phyloP scores from a whole-genome alignment of 2,329 filamentous ascomycete species.

The Kalmusia sp. region DNA sequence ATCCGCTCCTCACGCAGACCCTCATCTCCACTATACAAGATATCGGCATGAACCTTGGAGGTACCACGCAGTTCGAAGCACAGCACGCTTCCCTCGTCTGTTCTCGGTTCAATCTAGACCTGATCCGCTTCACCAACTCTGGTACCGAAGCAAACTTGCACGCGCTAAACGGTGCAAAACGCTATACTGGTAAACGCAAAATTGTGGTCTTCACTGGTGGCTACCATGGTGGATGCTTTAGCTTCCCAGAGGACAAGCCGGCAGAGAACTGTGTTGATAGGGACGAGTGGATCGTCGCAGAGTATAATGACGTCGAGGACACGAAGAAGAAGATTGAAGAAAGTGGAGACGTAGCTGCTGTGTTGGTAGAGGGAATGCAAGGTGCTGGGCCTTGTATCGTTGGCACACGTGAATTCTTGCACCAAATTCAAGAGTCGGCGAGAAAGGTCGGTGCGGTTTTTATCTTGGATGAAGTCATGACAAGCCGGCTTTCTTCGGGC shows the following conservation, averaged over 20 bases:
- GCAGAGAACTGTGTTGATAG: conserved; percentile 57
- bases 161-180: conserved; percentile 51
- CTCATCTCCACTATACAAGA: conserved; percentile 28
- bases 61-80: conserved; percentile 27
- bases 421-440: conserved; percentile 57
- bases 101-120: conserved; percentile 27
- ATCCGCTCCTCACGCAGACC: conserved; percentile 29
- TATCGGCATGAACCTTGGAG: conserved; percentile 44
- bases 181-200: conserved; percentile 51
- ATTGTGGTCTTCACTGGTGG: conserved; percentile 57
- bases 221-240: conserved; percentile 64
- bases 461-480: conserved; percentile 69
- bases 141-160: conserved; percentile 39
- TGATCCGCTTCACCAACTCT: conserved; percentile 36
- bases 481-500: conserved; percentile 28
- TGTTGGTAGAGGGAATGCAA: conserved; percentile 72
- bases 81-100: conserved; percentile 30
- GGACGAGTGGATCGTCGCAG: conserved; percentile 65
- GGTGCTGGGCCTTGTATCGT: conserved; percentile 66
- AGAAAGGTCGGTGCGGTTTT: conserved; percentile 62
- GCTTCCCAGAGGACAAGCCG: conserved; percentile 48
- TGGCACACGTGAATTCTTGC: conserved; percentile 60
- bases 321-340: conserved; percentile 53
- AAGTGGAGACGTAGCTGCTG: conserved; percentile 61
- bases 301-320: conserved; percentile 66